Conservation (phyloP, 1,284 basidiomycete genomes). For the Lignosus rhinocerotis region DNA sequence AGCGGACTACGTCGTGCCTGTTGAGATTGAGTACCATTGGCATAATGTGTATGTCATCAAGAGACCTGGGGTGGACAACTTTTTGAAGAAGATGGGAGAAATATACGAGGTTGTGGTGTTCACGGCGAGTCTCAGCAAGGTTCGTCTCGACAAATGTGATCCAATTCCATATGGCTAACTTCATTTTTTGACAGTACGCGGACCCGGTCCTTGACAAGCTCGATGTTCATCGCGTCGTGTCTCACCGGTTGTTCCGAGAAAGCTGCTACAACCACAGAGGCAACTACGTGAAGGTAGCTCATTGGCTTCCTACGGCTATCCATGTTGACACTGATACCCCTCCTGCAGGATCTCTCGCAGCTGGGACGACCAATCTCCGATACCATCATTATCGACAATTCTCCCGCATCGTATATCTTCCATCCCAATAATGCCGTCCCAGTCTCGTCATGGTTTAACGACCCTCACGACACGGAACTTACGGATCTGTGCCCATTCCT, state of each 20-base stretch:
- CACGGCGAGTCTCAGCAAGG: slow-evolving; percentile 96
- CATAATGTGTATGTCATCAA: slow-evolving; percentile 99
- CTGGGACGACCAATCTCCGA: slow-evolving; percentile 91
- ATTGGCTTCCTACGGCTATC: neutral
- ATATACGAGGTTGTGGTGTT: slow-evolving; percentile 99
- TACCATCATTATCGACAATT: slow-evolving; percentile 98
- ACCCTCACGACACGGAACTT: slow-evolving; percentile 95
- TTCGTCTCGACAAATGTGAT: slow-evolving; percentile 35
- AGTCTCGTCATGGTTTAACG: slow-evolving; percentile 99
- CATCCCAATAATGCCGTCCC: slow-evolving; percentile 99
- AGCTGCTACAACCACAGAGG: slow-evolving; percentile 99
- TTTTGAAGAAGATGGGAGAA: slow-evolving; percentile 96
- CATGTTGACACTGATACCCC: slow-evolving; percentile 8
- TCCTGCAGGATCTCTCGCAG: slow-evolving; percentile 87
- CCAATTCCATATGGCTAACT: slow-evolving; percentile 5
- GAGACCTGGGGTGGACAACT: slow-evolving; percentile 96
- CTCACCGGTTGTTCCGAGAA: slow-evolving; percentile 97
- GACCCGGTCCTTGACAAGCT: slow-evolving; percentile 98
- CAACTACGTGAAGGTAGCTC: slow-evolving; percentile 96
- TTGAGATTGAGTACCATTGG: slow-evolving; percentile 97
- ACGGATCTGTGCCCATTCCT: slow-evolving; percentile 95
- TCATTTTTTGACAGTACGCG: slow-evolving; percentile 69
- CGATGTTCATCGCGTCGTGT: slow-evolving; percentile 88
- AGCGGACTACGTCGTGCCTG: slow-evolving; percentile 97
- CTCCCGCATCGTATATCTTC: slow-evolving; percentile 98